phyloP scores from a whole-genome alignment of 1,284 basidiomycete genomes.

The Ceratobasidium sp. region DNA sequence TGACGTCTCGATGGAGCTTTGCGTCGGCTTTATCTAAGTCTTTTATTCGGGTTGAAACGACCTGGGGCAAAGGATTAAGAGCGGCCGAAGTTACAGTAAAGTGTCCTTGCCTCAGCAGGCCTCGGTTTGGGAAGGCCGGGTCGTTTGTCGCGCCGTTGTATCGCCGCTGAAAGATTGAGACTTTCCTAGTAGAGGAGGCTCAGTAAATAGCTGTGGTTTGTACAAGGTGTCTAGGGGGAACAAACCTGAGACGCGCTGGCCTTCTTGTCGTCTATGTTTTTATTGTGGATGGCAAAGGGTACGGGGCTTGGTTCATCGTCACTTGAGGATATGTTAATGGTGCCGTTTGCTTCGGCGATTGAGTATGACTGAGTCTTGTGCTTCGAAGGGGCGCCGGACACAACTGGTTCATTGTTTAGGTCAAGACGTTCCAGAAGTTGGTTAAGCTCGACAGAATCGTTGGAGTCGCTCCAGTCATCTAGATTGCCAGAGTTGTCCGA shows the following conservation, averaged over 20 bases:
- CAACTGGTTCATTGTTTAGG: not conserved
- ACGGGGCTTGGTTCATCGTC: slow-evolving; percentile 7
- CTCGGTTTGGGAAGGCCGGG: not conserved
- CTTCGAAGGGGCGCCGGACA: not conserved
- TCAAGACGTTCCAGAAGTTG: not conserved
- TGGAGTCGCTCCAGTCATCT: not conserved
- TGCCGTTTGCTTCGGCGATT: not conserved
- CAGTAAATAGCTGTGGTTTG: not conserved
- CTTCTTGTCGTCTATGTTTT: not conserved
- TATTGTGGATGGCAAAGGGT: not conserved
- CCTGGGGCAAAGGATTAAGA: not conserved
- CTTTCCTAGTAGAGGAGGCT: not conserved
- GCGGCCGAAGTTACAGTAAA: not conserved
- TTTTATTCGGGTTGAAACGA: not conserved
- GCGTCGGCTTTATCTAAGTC: slow-evolving; percentile 23
- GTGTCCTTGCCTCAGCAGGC: not conserved
- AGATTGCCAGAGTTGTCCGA: slow-evolving; percentile 11
- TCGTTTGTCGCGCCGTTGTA: not conserved
- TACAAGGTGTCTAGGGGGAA: too few species aligned
- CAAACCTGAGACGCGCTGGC: slow-evolving; percentile 5
- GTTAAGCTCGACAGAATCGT: not conserved
- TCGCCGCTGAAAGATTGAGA: not conserved
- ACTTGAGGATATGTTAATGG: slow-evolving; percentile 18
- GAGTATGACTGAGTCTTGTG: not conserved
- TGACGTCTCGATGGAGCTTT: slow-evolving; percentile 36